Conservation (phyloP, 176 grass and related monocot species). For the Carex parvula region DNA sequence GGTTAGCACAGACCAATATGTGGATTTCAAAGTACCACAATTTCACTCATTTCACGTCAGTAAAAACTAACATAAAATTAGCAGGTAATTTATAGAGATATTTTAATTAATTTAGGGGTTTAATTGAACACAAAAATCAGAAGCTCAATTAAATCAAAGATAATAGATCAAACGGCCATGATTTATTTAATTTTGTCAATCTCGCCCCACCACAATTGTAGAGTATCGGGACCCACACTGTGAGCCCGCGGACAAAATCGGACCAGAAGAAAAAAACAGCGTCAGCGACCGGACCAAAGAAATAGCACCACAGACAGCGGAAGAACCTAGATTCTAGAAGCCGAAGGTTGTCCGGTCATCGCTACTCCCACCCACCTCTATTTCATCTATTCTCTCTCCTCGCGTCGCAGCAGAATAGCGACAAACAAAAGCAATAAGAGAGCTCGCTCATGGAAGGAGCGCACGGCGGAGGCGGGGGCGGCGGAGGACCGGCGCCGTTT, state of each 20-base stretch:
- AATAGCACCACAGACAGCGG: not conserved
- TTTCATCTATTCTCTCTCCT: not conserved
- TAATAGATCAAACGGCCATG: not conserved
- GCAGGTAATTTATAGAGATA: too few species aligned
- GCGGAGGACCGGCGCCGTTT: slow-evolving; percentile 70
- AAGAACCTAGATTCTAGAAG: slow-evolving; percentile 14
- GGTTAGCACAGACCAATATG: too few species aligned
- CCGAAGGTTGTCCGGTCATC: slow-evolving; percentile 11
- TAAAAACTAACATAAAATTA: too few species aligned
- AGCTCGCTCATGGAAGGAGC: not conserved
- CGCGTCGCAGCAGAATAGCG: not conserved
- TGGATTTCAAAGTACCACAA: too few species aligned
- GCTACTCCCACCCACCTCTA: not conserved
- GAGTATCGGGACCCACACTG: not conserved
- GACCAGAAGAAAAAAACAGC: not conserved
- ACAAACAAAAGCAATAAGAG: not conserved
- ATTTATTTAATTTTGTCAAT: not conserved
- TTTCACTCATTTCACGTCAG: too few species aligned
- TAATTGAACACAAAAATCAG: too few species aligned
- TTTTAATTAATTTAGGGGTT: too few species aligned
- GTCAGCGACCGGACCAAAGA: not conserved
- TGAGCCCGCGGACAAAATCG: not conserved
- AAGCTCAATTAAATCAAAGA: too few species aligned
- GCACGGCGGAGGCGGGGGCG: slow-evolving; percentile 26
- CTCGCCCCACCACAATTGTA: not conserved